Evolutionary conservation across 345 rosid genomes (phyloP), one percentile per base, ranked within the genome.

Genomic region (Brassica juncea): DNA sequence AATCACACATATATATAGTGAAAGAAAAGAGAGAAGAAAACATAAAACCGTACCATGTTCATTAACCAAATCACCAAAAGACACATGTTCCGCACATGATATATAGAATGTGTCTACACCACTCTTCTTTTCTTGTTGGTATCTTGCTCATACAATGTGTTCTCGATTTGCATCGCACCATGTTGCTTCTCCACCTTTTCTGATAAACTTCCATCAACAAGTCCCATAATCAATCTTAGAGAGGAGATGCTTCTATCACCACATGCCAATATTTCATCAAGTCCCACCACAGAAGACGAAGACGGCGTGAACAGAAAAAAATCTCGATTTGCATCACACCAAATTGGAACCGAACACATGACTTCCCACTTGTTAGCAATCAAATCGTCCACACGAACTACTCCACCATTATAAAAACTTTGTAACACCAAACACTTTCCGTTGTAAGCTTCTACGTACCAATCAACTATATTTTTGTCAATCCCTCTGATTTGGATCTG

Each of bases 361-460:
- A 35, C 54, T 35, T 4, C n/a, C 66, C 66, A 58, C 34, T 59
- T 23, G 54, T 35, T 32, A 58, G 66, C 66, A 12, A 15, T 54
- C 30, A 30, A 15, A 52, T 74, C 70, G 54, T 75, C 66, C 57
- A 57, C 39, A 55, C 37, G 79, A n/a, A 73, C n/a, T 32, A 49
- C 5, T 62, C 12, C 49, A 1, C 16, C 5, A 52, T 23, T 23
- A 23, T 23, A 10, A 21, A 1, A 11, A 44, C 2, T 8, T 5
- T 4, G 7, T 72, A 76, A 3, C 73, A 66, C 58, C 35, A 76
- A 30, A 27, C 12, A 68, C 32, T 57, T 66, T 1, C 61, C 63
- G 27, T 76, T 47, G 32, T 69, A 76, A 30, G 44, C 74, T 12
- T 6, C 54, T 0, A 44, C 8, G 32, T 2, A 11, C 80, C 68